These are phyloP conservation scores for Cercospora sp. DNA, from an alignment of 2,329 filamentous ascomycete species.

Conservation along the genomic window DNA sequence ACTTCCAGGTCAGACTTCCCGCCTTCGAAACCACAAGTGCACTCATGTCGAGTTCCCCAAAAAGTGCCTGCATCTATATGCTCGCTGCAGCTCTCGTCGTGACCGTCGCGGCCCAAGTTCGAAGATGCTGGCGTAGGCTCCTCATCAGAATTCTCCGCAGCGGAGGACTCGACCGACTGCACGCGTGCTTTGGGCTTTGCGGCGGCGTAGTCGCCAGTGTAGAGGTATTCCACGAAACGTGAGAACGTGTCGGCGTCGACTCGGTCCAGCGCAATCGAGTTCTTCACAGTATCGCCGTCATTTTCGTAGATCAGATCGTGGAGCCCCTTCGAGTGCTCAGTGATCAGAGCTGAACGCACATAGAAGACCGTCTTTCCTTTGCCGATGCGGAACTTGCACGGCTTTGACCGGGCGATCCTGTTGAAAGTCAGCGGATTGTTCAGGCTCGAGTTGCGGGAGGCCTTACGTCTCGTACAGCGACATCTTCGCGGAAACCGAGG, in stretches of 20 bases:
- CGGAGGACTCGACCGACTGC: background rate
- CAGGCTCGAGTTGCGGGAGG: background rate
- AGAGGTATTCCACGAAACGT: conserved; percentile 18
- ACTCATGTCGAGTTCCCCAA: background rate
- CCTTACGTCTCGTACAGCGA: background rate
- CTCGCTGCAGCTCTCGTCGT: background rate
- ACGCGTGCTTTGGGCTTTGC: conserved; percentile 3
- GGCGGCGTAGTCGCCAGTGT: conserved; percentile 19
- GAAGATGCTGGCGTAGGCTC: background rate
- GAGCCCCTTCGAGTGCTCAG: background rate
- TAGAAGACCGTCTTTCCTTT: conserved; percentile 3
- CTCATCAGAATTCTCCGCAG: background rate
- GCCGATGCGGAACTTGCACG: conserved; percentile 9
- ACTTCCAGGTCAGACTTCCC: background rate
- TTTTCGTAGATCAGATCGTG: background rate
- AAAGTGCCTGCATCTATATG: background rate
- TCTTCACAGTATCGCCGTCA: background rate
- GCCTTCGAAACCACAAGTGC: background rate
- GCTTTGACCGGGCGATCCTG: conserved; percentile 10
- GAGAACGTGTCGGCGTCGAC: conserved; percentile 17
- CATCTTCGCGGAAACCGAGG: background rate
- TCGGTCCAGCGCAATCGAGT: background rate
- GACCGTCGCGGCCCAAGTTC: background rate
- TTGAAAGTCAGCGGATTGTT: background rate
- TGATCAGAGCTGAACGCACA: background rate